These are phyloP conservation scores for Ambrosia artemisiifolia DNA, from an alignment of 129 eudicot species.

Conservation along the genomic window DNA sequence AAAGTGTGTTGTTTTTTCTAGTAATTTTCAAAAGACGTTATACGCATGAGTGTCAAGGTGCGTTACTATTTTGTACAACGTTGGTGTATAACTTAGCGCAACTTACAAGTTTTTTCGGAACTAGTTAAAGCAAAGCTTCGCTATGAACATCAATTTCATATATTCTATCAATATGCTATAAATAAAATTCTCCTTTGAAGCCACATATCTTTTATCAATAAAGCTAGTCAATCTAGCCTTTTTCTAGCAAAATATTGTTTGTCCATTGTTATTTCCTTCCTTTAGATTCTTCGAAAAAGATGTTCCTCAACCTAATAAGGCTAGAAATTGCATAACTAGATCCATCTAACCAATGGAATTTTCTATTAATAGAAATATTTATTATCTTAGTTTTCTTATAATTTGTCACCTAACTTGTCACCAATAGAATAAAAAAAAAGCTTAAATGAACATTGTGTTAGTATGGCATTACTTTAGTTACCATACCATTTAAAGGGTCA, in stretches of 20 bases:
- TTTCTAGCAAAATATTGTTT: constrained; percentile 7
- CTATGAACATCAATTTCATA: constrained; percentile 26
- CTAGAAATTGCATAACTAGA: background rate
- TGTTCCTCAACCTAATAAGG: background rate
- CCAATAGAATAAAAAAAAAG: background rate
- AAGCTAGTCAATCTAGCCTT: constrained; percentile 14
- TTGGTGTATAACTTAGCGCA: background rate
- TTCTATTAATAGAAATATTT: background rate
- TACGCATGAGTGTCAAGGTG: background rate
- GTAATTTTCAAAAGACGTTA: background rate
- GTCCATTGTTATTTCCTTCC: constrained; percentile 21
- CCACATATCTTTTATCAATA: constrained; percentile 40
- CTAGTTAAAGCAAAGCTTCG: constrained; percentile 19
- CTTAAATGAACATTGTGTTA: background rate
- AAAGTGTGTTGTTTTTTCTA: background rate
- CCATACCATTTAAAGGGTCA: background rate
- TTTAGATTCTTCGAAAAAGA: constrained; percentile 24
- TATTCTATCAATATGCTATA: constrained; percentile 20
- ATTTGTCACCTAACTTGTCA: background rate
- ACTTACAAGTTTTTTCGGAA: background rate
- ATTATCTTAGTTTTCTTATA: background rate
- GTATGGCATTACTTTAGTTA: background rate
- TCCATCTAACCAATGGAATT: constrained; percentile 3
- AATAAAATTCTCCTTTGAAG: constrained; percentile 23
- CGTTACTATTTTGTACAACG: background rate